Evolutionary conservation across 192 early-diverging fungal species (phyloP), one percentile per base, ranked within the genome.

Genomic region (Linnemannia zychae): DNA sequence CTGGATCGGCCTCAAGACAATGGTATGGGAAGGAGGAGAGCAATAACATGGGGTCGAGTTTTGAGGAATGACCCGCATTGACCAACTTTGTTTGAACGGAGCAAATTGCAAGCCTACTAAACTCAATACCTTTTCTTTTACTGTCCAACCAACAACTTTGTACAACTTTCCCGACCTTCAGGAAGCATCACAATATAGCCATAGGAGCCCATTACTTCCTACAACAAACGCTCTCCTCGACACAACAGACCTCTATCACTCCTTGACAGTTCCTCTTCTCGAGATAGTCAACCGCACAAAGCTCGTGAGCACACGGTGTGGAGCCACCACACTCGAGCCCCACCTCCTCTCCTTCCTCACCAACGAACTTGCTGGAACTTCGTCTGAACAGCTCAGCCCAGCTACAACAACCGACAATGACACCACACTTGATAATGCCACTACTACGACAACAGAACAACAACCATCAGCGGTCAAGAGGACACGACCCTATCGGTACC

Each of bases 281-380:
- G 2, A 46, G 7, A 1, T 77, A 36, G 37, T 47, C 47, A 82
- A 82, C 53, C 75, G 71, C 6, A 77, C 81, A 3, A 47, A 77
- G 16, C 47, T 82, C n/a, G 73, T 73, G 36, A 72, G 57, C 20
- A 77, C 50, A 31, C 36, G 81, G 1, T 77, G 81, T 40, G 38
- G 81, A 3, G 46, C 74, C 31, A 63, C 50, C 15, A 65, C 81
- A 0, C 34, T 82, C 3, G 53, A 75, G 11, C 81, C 81, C 3
- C 81, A 82, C 37, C 49, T 82, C 7, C 81, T 82, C 34, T 67
- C 74, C 1, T 82, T 82, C 31, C 69, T 82, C 38, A 60, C 67
- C 48, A 77, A 82, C 20, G 71, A 77, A 57, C 65, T 82, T 13
- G 36, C n/a, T 48, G 28, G 50, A 63, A 5, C 77, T 16, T 52